Base-by-base conservation (phyloP, 164 flowering plant genomes). In the Aristolochia fimbriata region DNA sequence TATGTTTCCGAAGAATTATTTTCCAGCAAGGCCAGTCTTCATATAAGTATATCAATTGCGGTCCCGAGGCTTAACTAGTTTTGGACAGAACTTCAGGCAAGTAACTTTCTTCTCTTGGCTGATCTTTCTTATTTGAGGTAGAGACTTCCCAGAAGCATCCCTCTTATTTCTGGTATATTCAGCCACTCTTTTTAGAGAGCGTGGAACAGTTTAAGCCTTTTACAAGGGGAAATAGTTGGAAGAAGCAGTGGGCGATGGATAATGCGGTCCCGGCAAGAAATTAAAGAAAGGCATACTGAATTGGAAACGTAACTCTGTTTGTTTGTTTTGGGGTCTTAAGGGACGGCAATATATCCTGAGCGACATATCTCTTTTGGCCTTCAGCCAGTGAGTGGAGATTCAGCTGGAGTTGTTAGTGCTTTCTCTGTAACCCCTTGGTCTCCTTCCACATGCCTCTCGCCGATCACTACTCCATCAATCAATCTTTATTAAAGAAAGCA, bases 311-410 rank as follows among this genome's bases (percentile, higher is more conserved):
- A 27, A 27, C 30, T 27, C 30, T 27, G 30, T 2, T 27, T 27
- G 3, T n/a, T 27, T 27, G 30, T 27, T 27, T 27, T 27, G 30
- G 30, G 2, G 30, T 27, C n/a, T 27, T 27, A 55, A 81, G 95
- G 89, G 25, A 81, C 96, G 57, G 96, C 93, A 1, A 86, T 88
- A 63, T 87, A 84, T 86, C 91, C 13, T 83, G 73, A 61, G 80
- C 76, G 0, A 65, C 79, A 1, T 86, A 83, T 68, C 62, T 88
- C 69, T 88, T n/a, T 81, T 58, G 96, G 96, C 20, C 87, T 77
- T 88, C 0, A 86, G 81, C 71, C 24, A 84, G 80, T 88, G 83
- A 72, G 77, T 2, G 93, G 93, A 0, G 91, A 88, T 69, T 85
- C 96, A 53, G 89, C 91, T 41, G 96, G 95, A 19, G 68, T 79